Evolutionary conservation across 768 basidiomycete species (phyloP), one percentile per base, ranked within the genome.

Genomic region (Ephemerocybe angulata): DNA sequence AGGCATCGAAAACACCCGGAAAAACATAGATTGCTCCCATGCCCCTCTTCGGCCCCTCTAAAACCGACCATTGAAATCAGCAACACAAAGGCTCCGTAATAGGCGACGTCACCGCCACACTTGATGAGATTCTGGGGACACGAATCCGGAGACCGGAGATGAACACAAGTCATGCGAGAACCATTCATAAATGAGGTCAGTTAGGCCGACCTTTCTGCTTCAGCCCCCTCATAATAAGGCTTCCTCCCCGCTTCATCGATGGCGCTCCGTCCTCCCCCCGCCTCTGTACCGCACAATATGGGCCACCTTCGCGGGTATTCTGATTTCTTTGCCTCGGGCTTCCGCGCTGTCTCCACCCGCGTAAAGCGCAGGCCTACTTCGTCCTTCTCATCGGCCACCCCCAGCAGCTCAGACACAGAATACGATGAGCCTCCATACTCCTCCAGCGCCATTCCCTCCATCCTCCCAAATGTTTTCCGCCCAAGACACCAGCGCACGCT

Each of bases 321-420:
- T 17, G 76, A 78, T 33, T 77, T 80, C 67, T 78, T 80, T 62
- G 67, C 72, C 25, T 76, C 76, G 40, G 78, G 78, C 7, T 72
- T 78, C 42, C 72, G 72, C 47, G 72, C 71, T 35, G 72, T 76
- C 57, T 66, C 71, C 21, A 66, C 42, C 64, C 62, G 12, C 49
- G 53, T 28, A 33, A 51, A 22, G 17, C 31, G 44, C 40, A 51
- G 44, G 28, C 49, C 52, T 3, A 50, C 48, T 10, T 38, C 42
- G 12, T 21, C 30, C 21, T 21, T 29, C 48, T 50, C 28, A 13
- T 21, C 48, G 6, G 35, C 48, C 4, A 50, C 48, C 8, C 21
- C 38, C 38, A 19, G 21, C 38, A 31, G 30, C 48, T 33, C 17
- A 4, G 48, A 50, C 30, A 33, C 50, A 8, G 50, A 52, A 12